Conservation (phyloP, 805 yeast genomes). For the Schizosaccharomyces cryophilus region DNA sequence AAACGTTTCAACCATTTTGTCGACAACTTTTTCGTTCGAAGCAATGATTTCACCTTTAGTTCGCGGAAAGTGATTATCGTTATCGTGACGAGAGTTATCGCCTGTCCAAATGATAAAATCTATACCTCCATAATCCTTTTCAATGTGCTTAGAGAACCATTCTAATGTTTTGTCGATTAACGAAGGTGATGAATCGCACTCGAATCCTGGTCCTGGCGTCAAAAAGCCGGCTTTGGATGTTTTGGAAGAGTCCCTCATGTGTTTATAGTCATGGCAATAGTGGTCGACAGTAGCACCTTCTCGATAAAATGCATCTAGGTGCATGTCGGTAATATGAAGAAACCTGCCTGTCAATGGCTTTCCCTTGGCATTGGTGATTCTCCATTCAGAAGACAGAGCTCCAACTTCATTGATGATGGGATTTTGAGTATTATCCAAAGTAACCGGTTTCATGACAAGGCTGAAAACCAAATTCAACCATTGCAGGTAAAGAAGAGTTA, state of each 20-base stretch:
- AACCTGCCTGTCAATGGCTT: constrained; percentile 31
- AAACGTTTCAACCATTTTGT: constrained; percentile 10
- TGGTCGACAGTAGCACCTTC: constrained; percentile 25
- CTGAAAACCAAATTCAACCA: too few relatives aligned
- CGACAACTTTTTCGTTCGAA: constrained; percentile 20
- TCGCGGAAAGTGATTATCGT: constrained; percentile 40
- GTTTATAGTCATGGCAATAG: constrained; percentile 47
- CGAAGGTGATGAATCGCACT: constrained; percentile 52
- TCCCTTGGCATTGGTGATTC: background rate
- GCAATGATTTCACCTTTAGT: constrained; percentile 47
- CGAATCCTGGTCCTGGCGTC: background rate
- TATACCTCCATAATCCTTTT: constrained; percentile 14
- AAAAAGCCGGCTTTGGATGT: constrained; percentile 31
- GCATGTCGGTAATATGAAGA: constrained; percentile 67
- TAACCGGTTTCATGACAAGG: too few relatives aligned
- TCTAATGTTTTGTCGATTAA: constrained; percentile 36
- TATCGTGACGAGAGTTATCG: constrained; percentile 40
- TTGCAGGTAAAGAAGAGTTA: too few relatives aligned
- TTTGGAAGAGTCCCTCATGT: constrained; percentile 12
- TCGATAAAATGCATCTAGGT: constrained; percentile 49
- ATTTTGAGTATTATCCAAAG: too few relatives aligned
- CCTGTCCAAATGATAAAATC: constrained; percentile 85
- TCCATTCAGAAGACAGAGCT: too few relatives aligned
- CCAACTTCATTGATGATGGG: too few relatives aligned
- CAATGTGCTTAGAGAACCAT: constrained; percentile 20